These are phyloP conservation scores for Aspergillus pseudonomiae DNA, from an alignment of 2,329 filamentous ascomycete genomes.

Conservation along the genomic window DNA sequence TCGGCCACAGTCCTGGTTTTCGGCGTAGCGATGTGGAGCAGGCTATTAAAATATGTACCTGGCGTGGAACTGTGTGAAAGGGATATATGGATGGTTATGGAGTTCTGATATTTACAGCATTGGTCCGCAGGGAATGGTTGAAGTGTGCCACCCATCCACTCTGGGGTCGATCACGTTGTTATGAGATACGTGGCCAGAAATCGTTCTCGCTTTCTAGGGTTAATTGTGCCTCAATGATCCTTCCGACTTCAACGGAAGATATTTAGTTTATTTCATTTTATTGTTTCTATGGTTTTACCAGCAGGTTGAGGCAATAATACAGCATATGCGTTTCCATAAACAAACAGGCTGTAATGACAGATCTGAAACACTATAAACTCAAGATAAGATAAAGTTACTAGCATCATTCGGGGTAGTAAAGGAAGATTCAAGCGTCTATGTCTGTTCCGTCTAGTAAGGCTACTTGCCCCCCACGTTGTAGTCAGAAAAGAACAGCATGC, in stretches of 20 bases:
- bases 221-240: not conserved
- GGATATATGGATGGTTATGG: not conserved
- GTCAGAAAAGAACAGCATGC: not conserved
- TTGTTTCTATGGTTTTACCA: not conserved
- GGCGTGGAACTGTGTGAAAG: not conserved
- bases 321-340: not conserved
- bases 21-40: conserved; percentile 18
- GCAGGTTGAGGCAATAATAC: not conserved
- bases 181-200: not conserved
- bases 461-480: not conserved
- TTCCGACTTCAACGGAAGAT: not conserved
- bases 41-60: conserved; percentile 6
- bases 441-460: not conserved
- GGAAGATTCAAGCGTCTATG: no score
- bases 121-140: not conserved
- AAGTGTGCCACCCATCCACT: not conserved
- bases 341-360: not conserved
- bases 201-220: not conserved
- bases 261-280: not conserved
- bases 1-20: conserved; percentile 21
- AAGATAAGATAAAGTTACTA: not conserved
- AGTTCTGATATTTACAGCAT: not conserved
- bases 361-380: not conserved
- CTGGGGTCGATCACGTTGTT: not conserved
- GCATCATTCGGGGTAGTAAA: not conserved